Evolutionary conservation across 2,329 filamentous ascomycete species (phyloP), one percentile per base, ranked within the genome.

Genomic region (Falciphora oryzae): DNA sequence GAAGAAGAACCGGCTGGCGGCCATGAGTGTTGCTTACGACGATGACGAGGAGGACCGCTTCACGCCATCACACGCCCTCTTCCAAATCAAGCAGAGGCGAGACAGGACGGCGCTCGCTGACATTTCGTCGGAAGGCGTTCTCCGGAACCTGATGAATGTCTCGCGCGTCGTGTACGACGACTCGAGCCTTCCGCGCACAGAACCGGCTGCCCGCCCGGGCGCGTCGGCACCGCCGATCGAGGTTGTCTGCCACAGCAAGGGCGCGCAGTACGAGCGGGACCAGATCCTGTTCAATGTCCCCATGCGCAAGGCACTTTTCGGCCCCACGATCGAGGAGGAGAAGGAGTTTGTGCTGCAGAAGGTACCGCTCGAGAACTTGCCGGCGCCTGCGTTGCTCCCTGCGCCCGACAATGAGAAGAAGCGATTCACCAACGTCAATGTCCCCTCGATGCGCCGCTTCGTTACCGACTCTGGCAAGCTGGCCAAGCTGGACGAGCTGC

Each of bases 381-480:
- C 93, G 1, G 74, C 83, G 1, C 79, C 78, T 16, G 80, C 85
- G 68, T 81, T 93, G 76, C 80, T 98, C 1, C 93, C 95, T 3
- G 79, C 83, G 50, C 93, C 95, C 0, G 88, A 91, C 66, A 92
- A 91, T 59, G 85, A 90, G 73, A 94, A 92, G 80, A 86, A 88
- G 69, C 87, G 91, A 29, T 98, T 93, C 77, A 97, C 91, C 62
- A 91, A 94, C 74, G 96, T 99, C 68, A 85, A 89, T 62, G 93
- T 97, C 44, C 95, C 95, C 0, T 97, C 93, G 14, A 99, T 99
- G 95, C 90, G 88, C 62, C 92, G 93, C 70, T 99, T 99, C 73
- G 95, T 99, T 66, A 98, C 94, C 1, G 95, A 98, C 77, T 97
- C 93, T 63, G 95, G 95, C 73, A 99, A 99, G 80, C 85, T 99